Conservation (phyloP, 371 early-diverging fungal species). For the Mortierella sp. region DNA sequence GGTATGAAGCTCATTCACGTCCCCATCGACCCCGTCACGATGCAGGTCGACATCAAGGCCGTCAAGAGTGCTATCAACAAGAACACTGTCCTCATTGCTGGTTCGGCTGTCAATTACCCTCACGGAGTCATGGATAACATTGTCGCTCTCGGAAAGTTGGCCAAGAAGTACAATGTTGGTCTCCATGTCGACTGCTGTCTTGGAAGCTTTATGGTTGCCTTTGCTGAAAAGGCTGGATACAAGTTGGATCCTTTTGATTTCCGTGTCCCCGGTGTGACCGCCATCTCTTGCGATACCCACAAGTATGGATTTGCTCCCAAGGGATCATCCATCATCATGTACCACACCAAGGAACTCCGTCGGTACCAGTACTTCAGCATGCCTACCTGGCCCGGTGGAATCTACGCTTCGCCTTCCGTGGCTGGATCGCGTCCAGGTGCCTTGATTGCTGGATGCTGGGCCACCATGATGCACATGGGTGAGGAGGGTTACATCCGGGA, state of each 20-base stretch:
- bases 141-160: conserved; percentile 81
- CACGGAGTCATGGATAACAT: conserved; percentile 96
- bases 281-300: conserved; percentile 97
- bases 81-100: conserved; percentile 94
- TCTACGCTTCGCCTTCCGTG: conserved; percentile 94
- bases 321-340: conserved; percentile 97
- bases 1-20: conserved; percentile 86
- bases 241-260: conserved; percentile 88
- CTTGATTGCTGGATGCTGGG: conserved; percentile 96
- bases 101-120: conserved; percentile 94
- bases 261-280: conserved; percentile 92
- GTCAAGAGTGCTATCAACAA: conserved; percentile 84
- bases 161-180: conserved; percentile 83
- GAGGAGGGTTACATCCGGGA: conserved; percentile 86
- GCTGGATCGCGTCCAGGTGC: conserved; percentile 96
- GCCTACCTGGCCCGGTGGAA: conserved; percentile 96
- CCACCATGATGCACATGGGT: conserved; percentile 91
- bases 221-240: conserved; percentile 92
- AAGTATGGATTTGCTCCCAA: conserved; percentile 98
- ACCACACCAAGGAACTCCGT: conserved; percentile 77
- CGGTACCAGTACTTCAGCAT: conserved; percentile 92
- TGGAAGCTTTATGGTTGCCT: conserved; percentile 96
- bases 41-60: conserved; percentile 78
- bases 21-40: conserved; percentile 84
- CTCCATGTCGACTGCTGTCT: conserved; percentile 97